Evolutionary conservation across 495 filamentous ascomycete species (phyloP), one percentile per base, ranked within the genome.

Genomic region (Letharia lupina): DNA sequence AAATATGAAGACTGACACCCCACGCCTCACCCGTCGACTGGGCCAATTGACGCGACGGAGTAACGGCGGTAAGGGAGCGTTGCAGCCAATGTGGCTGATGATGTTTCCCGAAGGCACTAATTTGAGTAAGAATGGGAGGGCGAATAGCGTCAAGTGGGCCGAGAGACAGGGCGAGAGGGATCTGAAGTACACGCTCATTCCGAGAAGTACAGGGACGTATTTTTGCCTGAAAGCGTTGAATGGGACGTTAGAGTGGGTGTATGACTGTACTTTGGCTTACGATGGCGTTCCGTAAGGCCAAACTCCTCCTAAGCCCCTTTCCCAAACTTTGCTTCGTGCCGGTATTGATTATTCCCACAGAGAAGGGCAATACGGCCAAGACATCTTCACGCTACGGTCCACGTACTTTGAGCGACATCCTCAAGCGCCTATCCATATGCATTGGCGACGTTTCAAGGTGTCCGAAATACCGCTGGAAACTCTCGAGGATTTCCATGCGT

Each of bases 51-150:
- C 84, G 65, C 33, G 64, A 3, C 44, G 47, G 23, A 47, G 47
- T 8, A 39, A 60, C 23, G 45, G 35, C 23, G 44, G 56, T 33
- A 80, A 88, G 67, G 52, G 52, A 18, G 52, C 1, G 18, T 13
- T 56, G 15, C 12, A 33, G 18, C 89, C 89, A 0, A 91, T 92
- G 90, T 93, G 89, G 89, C 77, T 93, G 47, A 77, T 93, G 58
- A 80, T 93, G 63, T 93, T 91, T 69, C 89, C 89, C 1, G 89
- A 93, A 73, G 89, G 89, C 41, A 93, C 90, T 10, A 93, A 92
- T 69, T 72, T 86, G 6, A 86, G 83, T 44, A 73, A 73, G 11
- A 91, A 91, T 68, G 84, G 83, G 35, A 76, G 87, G 62, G 74
- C 68, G 18, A 83, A 81, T 66, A 90, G 87, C 42, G 78, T 80